These are phyloP conservation scores for Schwanniomyces polymorphus DNA, from an alignment of 805 yeast genomes.

Conservation along the genomic window DNA sequence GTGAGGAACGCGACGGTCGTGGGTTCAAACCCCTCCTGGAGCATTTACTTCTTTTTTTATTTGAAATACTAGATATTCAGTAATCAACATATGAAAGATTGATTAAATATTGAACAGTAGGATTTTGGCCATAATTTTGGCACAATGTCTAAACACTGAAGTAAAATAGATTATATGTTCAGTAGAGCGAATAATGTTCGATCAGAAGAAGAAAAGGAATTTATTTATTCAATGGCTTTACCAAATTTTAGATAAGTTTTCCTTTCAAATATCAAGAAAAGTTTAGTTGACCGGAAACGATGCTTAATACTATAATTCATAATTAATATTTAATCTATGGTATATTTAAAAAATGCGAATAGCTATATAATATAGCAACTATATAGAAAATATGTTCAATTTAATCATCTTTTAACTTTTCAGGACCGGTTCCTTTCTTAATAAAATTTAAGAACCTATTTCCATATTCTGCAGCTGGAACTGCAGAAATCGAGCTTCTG, in stretches of 20 bases:
- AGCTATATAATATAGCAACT: not conserved
- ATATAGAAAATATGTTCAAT: not conserved
- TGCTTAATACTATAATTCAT: not conserved
- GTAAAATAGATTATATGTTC: too few relatives aligned
- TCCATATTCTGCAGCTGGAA: slow-evolving; percentile 91
- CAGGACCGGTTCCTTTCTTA: slow-evolving; percentile 23
- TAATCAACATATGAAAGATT: not conserved
- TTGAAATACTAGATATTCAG: too few relatives aligned
- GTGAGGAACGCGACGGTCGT: slow-evolving; percentile 58
- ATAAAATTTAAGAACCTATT: slow-evolving; percentile 79
- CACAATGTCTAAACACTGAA: too few relatives aligned
- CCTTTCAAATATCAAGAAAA: too few relatives aligned
- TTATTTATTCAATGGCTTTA: too few relatives aligned
- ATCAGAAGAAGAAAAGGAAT: too few relatives aligned
- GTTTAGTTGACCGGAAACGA: too few relatives aligned
- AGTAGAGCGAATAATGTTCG: too few relatives aligned
- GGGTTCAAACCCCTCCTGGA: slow-evolving; percentile 57
- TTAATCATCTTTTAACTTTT: slow-evolving; percentile 9
- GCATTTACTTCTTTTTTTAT: slow-evolving; percentile 40
- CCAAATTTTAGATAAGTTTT: too few relatives aligned
- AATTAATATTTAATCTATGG: not conserved
- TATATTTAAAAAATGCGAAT: not conserved
- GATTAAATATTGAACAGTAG: too few relatives aligned
- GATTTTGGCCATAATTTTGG: too few relatives aligned
- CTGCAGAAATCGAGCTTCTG: slow-evolving; percentile 74